These are phyloP conservation scores for Clonostachys solani DNA, from an alignment of 2,329 filamentous ascomycete genomes.

Conservation along the genomic window DNA sequence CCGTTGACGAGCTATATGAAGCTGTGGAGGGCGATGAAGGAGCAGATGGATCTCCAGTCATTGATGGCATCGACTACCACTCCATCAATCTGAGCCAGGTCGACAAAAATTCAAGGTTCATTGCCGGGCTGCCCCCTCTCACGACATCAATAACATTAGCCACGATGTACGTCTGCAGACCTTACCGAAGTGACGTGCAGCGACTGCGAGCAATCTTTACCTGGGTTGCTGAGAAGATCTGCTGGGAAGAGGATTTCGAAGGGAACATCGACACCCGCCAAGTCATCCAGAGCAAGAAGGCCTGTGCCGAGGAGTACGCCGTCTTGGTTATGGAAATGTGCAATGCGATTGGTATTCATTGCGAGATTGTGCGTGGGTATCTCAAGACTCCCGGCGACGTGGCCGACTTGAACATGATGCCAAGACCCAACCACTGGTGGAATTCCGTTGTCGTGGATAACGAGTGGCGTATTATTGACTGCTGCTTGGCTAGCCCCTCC, in stretches of 20 bases:
- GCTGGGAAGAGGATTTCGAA: slow-evolving; percentile 93
- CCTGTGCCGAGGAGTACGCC: slow-evolving; percentile 85
- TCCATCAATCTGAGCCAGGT: slow-evolving; percentile 78
- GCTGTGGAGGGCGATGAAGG: slow-evolving; percentile 87
- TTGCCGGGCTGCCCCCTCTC: slow-evolving; percentile 76
- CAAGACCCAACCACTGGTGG: slow-evolving; percentile 96
- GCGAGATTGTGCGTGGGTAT: slow-evolving; percentile 84
- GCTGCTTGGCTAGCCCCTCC: slow-evolving; percentile 85
- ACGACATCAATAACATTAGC: slow-evolving; percentile 80
- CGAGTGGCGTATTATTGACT: slow-evolving; percentile 96
- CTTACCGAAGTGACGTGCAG: slow-evolving; percentile 92
- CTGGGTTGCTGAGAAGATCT: slow-evolving; percentile 92
- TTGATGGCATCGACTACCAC: slow-evolving; percentile 76
- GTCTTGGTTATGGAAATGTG: slow-evolving; percentile 92
- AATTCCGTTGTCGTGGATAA: slow-evolving; percentile 90
- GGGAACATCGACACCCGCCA: slow-evolving; percentile 77
- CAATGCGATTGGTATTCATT: slow-evolving; percentile 77
- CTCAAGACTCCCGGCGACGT: slow-evolving; percentile 86
- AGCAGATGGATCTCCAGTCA: slow-evolving; percentile 78
- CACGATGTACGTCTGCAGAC: slow-evolving; percentile 88
- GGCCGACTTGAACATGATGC: slow-evolving; percentile 74
- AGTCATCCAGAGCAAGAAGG: slow-evolving; percentile 79
- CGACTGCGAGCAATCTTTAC: slow-evolving; percentile 91
- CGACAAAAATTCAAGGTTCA: slow-evolving; percentile 92
- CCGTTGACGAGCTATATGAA: slow-evolving; percentile 84